Evolutionary conservation across 2,329 filamentous ascomycete species (phyloP).

Genomic region (Acarospora socialis): DNA sequence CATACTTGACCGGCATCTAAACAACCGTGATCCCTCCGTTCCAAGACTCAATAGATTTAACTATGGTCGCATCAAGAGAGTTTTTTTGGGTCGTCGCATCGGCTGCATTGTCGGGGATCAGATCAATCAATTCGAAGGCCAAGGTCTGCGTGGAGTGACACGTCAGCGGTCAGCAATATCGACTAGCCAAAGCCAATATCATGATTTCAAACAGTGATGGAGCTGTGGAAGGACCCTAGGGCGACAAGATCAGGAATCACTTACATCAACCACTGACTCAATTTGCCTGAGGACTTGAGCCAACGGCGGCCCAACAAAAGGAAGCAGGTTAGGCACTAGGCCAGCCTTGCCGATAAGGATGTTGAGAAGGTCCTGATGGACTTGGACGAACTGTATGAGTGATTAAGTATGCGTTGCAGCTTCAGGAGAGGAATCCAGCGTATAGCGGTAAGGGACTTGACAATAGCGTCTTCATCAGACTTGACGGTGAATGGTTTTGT

Average conservation of each 20-base stretch:
- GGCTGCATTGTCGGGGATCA: background rate
- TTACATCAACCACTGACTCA: constrained; percentile 18
- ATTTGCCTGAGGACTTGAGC: constrained; percentile 17
- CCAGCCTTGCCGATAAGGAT: constrained; percentile 25
- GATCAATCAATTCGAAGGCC: constrained; percentile 14
- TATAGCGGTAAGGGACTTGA: constrained; percentile 18
- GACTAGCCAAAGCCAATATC: no score
- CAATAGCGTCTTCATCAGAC: constrained; percentile 13
- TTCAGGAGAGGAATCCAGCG: background rate
- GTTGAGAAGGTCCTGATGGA: constrained; percentile 22
- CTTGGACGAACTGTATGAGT: constrained; percentile 16
- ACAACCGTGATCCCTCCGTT: background rate
- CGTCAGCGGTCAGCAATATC: background rate
- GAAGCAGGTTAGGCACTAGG: constrained; percentile 15
- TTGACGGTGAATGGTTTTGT: constrained; percentile 9
- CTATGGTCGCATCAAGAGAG: background rate
- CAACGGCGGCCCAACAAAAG: constrained; percentile 19
- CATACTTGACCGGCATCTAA: no score
- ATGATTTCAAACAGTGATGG: no score
- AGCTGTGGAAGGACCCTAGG: no score
- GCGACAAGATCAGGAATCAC: no score
- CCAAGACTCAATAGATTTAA: background rate
- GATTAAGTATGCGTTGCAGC: background rate
- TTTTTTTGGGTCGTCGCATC: background rate
- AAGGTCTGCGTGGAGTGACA: constrained; percentile 8